Percentiles rank a stretch among this genome's conserved stretches.
Evolutionary conservation across 768 basidiomycete species (phyloP).

Genomic region (Termitomyces sp.): DNA sequence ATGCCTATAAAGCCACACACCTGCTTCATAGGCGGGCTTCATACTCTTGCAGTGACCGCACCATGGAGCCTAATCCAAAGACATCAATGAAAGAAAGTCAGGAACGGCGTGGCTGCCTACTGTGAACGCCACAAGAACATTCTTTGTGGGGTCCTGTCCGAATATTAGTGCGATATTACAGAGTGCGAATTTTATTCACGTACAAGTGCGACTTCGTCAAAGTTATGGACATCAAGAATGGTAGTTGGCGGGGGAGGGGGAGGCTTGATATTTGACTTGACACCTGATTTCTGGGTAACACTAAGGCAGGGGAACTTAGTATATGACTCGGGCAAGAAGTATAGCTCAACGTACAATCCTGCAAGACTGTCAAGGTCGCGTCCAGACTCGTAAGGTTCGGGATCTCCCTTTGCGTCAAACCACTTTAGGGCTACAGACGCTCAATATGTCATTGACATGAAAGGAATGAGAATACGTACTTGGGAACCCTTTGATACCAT

Average conservation of each 20-base stretch:
- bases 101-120: slow-evolving; percentile 33
- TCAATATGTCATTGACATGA: slow-evolving; percentile 3
- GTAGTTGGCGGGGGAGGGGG: slow-evolving; percentile 74
- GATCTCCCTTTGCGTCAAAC: slow-evolving; percentile 72
- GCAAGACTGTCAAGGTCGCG: slow-evolving; percentile 80
- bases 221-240: slow-evolving; percentile 68
- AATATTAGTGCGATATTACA: not conserved
- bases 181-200: slow-evolving; percentile 15
- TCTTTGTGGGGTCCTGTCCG: slow-evolving; percentile 62
- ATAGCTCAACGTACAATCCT: slow-evolving; percentile 57
- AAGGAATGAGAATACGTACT: slow-evolving; percentile 52
- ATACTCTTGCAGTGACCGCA: slow-evolving; percentile 94
- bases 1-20: slow-evolving; percentile 29
- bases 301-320: slow-evolving; percentile 35
- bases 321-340: slow-evolving; percentile 1
- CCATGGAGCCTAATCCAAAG: slow-evolving; percentile 58
- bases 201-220: slow-evolving; percentile 73
- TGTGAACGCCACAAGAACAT: slow-evolving; percentile 84
- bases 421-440: slow-evolving; percentile 77
- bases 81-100: slow-evolving; percentile 3
- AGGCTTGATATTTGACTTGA: slow-evolving; percentile 86
- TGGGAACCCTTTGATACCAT: slow-evolving; percentile 81
- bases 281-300: slow-evolving; percentile 69
- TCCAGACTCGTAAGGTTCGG: slow-evolving; percentile 70
- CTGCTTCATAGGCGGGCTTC: slow-evolving; percentile 85